Base-by-base conservation (phyloP, 495 filamentous ascomycete species). In the Geoglossum glabrum region DNA sequence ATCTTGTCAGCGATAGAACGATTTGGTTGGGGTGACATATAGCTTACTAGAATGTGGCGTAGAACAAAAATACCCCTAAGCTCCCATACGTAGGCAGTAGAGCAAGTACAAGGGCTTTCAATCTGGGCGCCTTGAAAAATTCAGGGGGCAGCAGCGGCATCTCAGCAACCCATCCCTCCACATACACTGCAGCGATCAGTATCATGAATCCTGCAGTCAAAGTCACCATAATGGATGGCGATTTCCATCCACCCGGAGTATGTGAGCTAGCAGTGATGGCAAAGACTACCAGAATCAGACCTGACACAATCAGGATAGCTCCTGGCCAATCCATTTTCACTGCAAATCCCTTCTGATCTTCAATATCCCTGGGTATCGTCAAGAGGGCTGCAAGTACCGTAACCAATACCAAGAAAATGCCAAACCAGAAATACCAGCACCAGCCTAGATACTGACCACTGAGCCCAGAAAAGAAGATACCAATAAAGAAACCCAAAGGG, bases 391-490 rank as follows among this genome's bases (percentile, higher is more conserved):
- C 72, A 0, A 77, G 56, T 0, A 72, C 61, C 3, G 75, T 79
- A 17, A 81, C 71, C 1, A 68, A 70, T 4, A 73, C 67, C 1
- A 82, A 64, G 8, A 77, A 71, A 0, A 80, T 69, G 0, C 86
- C 87, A 58, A 93, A 75, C 67, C 76, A 95, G 65, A 93, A 92
- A 65, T 86, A 94, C 79, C 82, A 87, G 25, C 79, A 66, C 83
- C 85, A 94, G 1, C 64, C 70, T 0, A 80, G 65, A 51, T 76
- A 83, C 59, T 87, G 72, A 3, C 76, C 81, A 1, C 77, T 74
- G 0, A 87, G 27, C 0, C 87, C 88, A 6, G 86, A 85, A 54
- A 88, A 78, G 65, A 92, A 86, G 49, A 93, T 86, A 0, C 88
- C 88, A 9, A 78, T 64, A 61, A 86, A 93, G 70, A 94, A 93